Evolutionary conservation across 73 alveolate genomes (phyloP), one percentile per base, ranked within the genome.

Genomic region (Paramecium octaurelia): DNA sequence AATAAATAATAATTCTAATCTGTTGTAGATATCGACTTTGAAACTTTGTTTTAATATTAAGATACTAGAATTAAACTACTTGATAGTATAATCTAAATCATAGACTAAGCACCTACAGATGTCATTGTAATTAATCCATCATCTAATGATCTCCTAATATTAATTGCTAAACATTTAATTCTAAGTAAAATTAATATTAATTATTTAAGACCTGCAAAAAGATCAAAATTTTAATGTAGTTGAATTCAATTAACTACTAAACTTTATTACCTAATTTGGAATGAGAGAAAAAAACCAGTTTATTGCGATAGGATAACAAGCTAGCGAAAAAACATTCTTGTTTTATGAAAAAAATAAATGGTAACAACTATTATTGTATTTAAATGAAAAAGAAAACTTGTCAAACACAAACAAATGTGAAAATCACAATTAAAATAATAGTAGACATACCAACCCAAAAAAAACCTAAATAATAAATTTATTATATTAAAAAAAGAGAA

Each of bases 271-370:
- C 1, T 75, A 36, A 34, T 75, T 31, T 75, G 88, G 88, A 34
- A 75, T 21, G 59, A 75, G 88, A 40, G 88, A 75, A 36, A 75
- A 75, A 36, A 36, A 36, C 14, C 29, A 75, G 31, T 75, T 75
- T 75, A 75, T 75, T 35, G 16, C 68, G 4, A 16, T 75, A 5
- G 88, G 88, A 14, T 14, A 12, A 7, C n/a, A 31, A 75, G 88
- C 88, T 5, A 36, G 88, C 35, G 88, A 75, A 75, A 75, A 75
- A 40, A 75, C 88, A 75, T 75, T 38, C n/a, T 75, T 75, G n/a
- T 75, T 75, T 75, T 75, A 75, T 36, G 68, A 34, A 75, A 75
- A 44, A 40, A 24, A 75, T 36, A 29, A 75, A 34, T 75, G 88
- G 88, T 35, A 75, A 75, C 10, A 75, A 18, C 35, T 75, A 75